These are phyloP conservation scores for Monilinia vaccinii-corymbosi DNA, from an alignment of 2,329 filamentous ascomycete genomes.

Conservation along the genomic window DNA sequence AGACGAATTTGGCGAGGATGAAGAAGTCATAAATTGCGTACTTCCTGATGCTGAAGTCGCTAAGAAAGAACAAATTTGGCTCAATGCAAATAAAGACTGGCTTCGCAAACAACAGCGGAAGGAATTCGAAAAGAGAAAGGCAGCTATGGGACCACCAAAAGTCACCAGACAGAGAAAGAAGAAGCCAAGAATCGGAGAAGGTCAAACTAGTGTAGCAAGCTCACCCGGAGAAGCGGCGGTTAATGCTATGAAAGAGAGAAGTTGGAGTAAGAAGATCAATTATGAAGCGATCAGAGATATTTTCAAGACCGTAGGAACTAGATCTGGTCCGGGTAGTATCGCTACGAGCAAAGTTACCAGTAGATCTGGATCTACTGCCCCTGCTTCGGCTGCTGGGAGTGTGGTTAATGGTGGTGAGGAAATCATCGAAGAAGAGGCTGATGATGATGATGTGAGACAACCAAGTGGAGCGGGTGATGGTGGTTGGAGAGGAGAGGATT, in stretches of 20 bases:
- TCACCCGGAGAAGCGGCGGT: constrained; percentile 61
- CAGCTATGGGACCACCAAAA: constrained; percentile 44
- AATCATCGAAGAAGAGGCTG: background rate
- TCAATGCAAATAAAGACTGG: constrained; percentile 91
- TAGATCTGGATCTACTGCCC: constrained; percentile 12
- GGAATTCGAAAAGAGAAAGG: constrained; percentile 62
- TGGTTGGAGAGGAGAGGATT: constrained; percentile 1
- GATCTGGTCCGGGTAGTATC: constrained; percentile 39
- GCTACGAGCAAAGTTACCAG: constrained; percentile 36
- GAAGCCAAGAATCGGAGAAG: constrained; percentile 52
- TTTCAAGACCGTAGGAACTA: constrained; percentile 29
- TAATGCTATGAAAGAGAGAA: constrained; percentile 57
- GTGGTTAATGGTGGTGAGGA: too few relatives aligned
- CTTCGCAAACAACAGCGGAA: constrained; percentile 80
- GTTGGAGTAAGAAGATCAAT: constrained; percentile 67
- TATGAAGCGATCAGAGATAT: constrained; percentile 49
- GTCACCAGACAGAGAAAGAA: constrained; percentile 47
- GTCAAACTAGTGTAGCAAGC: constrained; percentile 55
- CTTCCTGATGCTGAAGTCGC: constrained; percentile 64
- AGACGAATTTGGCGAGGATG: constrained; percentile 81
- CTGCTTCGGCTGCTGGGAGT: constrained; percentile 7
- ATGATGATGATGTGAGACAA: background rate
- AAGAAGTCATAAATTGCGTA: constrained; percentile 74
- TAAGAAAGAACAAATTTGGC: constrained; percentile 88
- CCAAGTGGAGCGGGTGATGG: background rate